Percentiles rank a stretch among this genome's conserved stretches.
Conservation (phyloP, 2,329 filamentous ascomycete genomes). For the Alternaria infectoria region DNA sequence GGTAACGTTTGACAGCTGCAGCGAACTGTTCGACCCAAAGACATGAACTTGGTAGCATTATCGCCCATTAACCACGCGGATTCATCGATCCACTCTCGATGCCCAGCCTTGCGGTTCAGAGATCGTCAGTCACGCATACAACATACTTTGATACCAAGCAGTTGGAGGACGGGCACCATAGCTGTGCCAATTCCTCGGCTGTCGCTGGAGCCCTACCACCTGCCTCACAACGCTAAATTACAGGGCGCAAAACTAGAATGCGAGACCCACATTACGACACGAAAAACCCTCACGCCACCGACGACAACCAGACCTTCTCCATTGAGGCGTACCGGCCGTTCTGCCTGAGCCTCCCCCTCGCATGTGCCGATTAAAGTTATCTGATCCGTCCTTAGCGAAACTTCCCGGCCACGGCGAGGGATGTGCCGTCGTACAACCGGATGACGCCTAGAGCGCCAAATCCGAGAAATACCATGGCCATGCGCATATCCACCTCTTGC, state of each 20-base stretch:
- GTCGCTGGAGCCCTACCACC: not conserved
- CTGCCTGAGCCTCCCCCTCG: conserved; percentile 15
- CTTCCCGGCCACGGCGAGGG: not conserved
- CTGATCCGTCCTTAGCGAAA: conserved; percentile 34
- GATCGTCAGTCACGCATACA: conserved; percentile 1
- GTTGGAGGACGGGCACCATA: not conserved
- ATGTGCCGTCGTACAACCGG: not conserved
- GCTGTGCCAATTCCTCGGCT: not conserved
- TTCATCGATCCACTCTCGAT: not conserved
- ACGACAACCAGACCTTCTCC: not conserved
- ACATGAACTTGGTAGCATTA: not conserved
- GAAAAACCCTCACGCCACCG: conserved; percentile 11
- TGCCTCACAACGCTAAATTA: not conserved
- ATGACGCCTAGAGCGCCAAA: not conserved
- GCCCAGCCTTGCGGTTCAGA: conserved; percentile 1
- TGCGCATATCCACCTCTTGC: not conserved
- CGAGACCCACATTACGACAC: not conserved
- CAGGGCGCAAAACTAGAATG: conserved; percentile 3
- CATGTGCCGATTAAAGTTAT: conserved; percentile 23
- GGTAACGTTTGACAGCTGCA: not conserved
- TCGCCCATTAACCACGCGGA: not conserved
- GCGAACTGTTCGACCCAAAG: not conserved
- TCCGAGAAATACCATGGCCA: not conserved
- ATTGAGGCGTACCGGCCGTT: not conserved
- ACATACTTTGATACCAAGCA: not conserved